phyloP scores from a whole-genome alignment of 257 asterid genomes.

The Leonotis leonurus region DNA sequence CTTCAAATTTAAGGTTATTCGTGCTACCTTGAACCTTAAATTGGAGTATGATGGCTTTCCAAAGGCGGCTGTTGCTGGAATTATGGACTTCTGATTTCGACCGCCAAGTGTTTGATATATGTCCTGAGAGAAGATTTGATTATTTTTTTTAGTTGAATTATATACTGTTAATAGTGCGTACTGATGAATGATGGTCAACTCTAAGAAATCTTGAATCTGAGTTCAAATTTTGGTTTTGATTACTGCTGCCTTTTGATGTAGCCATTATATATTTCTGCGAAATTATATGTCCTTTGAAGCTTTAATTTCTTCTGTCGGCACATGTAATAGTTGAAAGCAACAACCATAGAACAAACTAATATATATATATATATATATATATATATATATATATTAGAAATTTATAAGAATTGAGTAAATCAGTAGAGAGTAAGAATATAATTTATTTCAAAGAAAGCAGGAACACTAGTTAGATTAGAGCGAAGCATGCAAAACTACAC shows the following conservation, averaged over 20 bases:
- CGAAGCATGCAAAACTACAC: too few relatives aligned
- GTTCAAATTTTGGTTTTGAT: background rate
- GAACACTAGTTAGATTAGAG: too few relatives aligned
- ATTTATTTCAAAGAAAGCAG: too few relatives aligned
- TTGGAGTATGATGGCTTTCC: constrained; percentile 46
- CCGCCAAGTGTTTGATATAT: constrained; percentile 21
- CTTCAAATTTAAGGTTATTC: constrained; percentile 43
- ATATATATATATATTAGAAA: too few relatives aligned
- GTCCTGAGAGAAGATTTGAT: constrained; percentile 6
- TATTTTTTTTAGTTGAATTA: background rate
- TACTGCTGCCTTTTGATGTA: background rate
- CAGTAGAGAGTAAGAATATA: too few relatives aligned
- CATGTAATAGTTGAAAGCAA: too few relatives aligned
- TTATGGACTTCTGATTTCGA: constrained; percentile 28
- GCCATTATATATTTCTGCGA: background rate
- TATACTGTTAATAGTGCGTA: too few relatives aligned
- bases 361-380: too few relatives aligned
- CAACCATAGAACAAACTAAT: too few relatives aligned
- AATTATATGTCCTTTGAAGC: too few relatives aligned
- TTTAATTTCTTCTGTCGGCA: too few relatives aligned
- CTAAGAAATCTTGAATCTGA: background rate
- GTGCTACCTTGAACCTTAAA: constrained; percentile 49
- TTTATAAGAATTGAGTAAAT: too few relatives aligned
- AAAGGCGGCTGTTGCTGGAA: constrained; percentile 21
- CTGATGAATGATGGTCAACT: background rate